Base-by-base conservation (phyloP, 2,329 filamentous ascomycete genomes). In the Ascocoryne sarcoides region DNA sequence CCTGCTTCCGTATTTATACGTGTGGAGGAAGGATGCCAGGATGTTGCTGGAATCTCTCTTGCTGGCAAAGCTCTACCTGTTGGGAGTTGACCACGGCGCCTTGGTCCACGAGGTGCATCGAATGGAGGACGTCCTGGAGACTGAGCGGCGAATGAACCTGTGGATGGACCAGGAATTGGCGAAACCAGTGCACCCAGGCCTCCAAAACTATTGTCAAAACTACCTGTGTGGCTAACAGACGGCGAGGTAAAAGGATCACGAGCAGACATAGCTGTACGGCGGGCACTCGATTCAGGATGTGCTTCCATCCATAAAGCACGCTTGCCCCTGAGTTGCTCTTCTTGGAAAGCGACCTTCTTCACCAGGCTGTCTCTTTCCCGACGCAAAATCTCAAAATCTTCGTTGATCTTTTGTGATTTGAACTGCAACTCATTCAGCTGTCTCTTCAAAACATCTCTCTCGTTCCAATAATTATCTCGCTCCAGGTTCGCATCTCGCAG, bases 251-350 rank as follows among this genome's bases (percentile, higher is more conserved):
- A 51, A 4, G 49, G 43, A 36, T 56, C 49, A 4, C 35, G 42
- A 16, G 39, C 23, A n/a, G 18, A 39, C 34, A 46, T 49, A 3
- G 40, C 37, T 26, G 39, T 33, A 15, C 46, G 36, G 10, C 42
- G 41, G 2, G 43, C 42, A 23, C 38, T 45, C 3, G 50, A 46
- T 5, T 29, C 30, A 0, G 47, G 46, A 20, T 54, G 42, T 2
- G 40, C 26, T 4, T 49, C 48, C 18, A 53, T 29, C 54, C 54
- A 57, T 4, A 53, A 20, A 10, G 47, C 44, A 10, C 49, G 40
- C 38, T 53, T 54, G 2, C 44, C 46, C 5, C 28, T 35, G 20
- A 35, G 32, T 19, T 48, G 45, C 36, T 48, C 37, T 32, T 41
- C 35, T 31, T 17, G 28, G 9, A 30, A 20, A 16, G 32, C 31